Evolutionary conservation across 371 early-diverging fungal genomes (phyloP).

Genomic region (Syncephalastrum contaminatum): DNA sequence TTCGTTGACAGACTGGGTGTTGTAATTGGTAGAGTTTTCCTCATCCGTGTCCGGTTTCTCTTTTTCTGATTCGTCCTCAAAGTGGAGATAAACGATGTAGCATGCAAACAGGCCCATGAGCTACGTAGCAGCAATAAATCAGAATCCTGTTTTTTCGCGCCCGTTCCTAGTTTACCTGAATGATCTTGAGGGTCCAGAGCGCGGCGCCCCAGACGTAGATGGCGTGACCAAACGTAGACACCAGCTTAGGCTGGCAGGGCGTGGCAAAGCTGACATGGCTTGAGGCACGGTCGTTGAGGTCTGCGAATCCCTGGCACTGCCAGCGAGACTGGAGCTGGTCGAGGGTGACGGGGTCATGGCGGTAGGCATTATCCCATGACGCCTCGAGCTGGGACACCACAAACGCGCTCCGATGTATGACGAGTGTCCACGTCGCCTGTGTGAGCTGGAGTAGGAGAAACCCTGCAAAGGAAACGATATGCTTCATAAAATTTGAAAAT

Average conservation of each 20-base stretch:
- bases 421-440: constrained; percentile 5
- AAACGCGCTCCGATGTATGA: constrained; percentile 4
- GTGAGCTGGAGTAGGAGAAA: constrained; percentile 7
- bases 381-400: constrained; percentile 7
- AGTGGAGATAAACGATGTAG: constrained; percentile 7
- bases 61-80: constrained; percentile 8
- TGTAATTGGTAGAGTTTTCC: neutral
- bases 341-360: neutral
- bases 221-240: constrained; percentile 9
- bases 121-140: constrained; percentile 1
- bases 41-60: neutral
- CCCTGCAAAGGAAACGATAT: constrained; percentile 12
- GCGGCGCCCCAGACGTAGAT: constrained; percentile 18
- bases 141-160: neutral
- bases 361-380: constrained; percentile 12
- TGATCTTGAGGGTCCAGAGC: constrained; percentile 15
- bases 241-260: constrained; percentile 10
- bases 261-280: too few relatives aligned
- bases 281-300: neutral
- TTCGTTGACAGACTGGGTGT: constrained; percentile 2
- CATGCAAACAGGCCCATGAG: constrained; percentile 11
- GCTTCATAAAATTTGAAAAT: constrained; percentile 11
- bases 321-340: constrained; percentile 11
- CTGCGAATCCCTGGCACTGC: constrained; percentile 11
- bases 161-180: constrained; percentile 11